phyloP scores from a whole-genome alignment of 2,329 filamentous ascomycete genomes.

The Aspergillus intermedius region DNA sequence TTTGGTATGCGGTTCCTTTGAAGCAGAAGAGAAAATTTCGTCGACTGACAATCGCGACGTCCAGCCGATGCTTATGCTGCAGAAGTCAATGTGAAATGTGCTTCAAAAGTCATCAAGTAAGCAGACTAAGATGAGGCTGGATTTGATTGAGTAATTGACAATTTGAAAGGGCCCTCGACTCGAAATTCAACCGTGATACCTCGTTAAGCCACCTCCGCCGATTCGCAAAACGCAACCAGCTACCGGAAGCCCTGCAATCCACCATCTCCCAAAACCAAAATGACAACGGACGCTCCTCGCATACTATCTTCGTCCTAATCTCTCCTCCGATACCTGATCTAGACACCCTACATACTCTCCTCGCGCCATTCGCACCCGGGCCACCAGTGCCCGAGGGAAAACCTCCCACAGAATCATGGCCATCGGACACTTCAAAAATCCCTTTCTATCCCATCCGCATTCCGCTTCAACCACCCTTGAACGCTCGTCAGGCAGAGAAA shows the following conservation, averaged over 20 bases:
- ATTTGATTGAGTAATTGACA: neutral
- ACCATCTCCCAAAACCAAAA: constrained; percentile 11
- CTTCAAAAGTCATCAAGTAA: constrained; percentile 40
- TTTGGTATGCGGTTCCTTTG: constrained; percentile 28
- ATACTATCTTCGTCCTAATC: constrained; percentile 38
- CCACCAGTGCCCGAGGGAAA: constrained; percentile 3
- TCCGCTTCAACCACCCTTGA: constrained; percentile 37
- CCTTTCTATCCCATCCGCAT: constrained; percentile 29
- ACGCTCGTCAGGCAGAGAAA: constrained; percentile 31
- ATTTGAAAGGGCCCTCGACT: constrained; percentile 30
- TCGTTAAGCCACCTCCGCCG: constrained; percentile 35
- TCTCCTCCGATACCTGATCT: constrained; percentile 34
- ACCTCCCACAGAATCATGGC: neutral
- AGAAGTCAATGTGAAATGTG: constrained; percentile 39
- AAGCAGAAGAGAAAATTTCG: neutral
- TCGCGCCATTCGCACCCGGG: constrained; percentile 31
- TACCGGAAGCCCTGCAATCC: constrained; percentile 25
- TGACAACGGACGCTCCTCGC: constrained; percentile 9
- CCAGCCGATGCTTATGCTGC: constrained; percentile 39
- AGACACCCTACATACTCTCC: constrained; percentile 27
- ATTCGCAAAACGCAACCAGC: constrained; percentile 31
- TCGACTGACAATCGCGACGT: constrained; percentile 9
- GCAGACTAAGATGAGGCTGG: constrained; percentile 2
- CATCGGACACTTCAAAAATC: neutral
- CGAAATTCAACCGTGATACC: constrained; percentile 29